These are phyloP conservation scores for Oryza brachyantha DNA, from an alignment of 176 grass and related monocot species.

Conservation along the genomic window DNA sequence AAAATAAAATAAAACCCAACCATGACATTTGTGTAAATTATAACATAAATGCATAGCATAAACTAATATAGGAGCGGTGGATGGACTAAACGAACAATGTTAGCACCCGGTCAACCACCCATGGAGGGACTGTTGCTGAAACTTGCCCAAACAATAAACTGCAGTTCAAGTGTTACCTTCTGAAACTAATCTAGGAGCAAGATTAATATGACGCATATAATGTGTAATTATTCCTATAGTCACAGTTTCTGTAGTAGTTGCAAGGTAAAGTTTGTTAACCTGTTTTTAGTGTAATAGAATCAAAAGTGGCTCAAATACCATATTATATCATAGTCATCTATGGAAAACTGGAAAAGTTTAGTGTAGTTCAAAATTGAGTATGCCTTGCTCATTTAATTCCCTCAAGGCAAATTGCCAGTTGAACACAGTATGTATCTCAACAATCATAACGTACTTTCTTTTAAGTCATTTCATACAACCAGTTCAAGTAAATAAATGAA, in stretches of 20 bases:
- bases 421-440: too few species aligned
- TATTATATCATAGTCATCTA: slow-evolving; percentile 21
- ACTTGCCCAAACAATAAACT: not conserved
- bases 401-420: too few species aligned
- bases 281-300: slow-evolving; percentile 66
- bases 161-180: slow-evolving; percentile 54
- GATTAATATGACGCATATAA: slow-evolving; percentile 88
- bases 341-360: slow-evolving; percentile 93
- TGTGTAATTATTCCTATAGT: slow-evolving; percentile 72
- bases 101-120: not conserved
- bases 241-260: slow-evolving; percentile 61
- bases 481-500: too few species aligned
- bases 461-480: too few species aligned
- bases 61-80: not conserved
- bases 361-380: too few species aligned
- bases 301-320: slow-evolving; percentile 18
- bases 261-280: slow-evolving; percentile 72
- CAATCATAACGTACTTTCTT: too few species aligned
- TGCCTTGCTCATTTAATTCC: too few species aligned
- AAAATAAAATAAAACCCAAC: not conserved
- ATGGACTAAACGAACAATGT: not conserved
- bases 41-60: not conserved
- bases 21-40: not conserved
- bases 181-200: slow-evolving; percentile 91
- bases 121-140: not conserved